phyloP scores from a whole-genome alignment of 805 yeast species.

The Helenozyma baotianmanensis region DNA sequence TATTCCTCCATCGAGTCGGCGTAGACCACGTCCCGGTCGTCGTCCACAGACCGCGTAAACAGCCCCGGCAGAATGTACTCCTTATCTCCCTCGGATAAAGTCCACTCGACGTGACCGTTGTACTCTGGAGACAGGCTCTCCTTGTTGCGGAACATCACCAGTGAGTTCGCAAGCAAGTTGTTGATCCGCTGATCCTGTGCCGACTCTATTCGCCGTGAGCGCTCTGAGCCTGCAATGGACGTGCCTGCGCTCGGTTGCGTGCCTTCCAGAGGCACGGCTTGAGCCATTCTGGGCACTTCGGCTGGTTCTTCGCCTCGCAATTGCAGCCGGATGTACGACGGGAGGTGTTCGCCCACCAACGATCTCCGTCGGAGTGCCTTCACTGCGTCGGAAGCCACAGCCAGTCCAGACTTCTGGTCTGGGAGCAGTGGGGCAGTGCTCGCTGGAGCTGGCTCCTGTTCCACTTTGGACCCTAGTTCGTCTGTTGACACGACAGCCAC shows the following conservation, averaged over 20 bases:
- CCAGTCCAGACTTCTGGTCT: no score
- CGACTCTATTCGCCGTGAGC: no score
- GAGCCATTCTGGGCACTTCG: no score
- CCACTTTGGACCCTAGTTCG: no score
- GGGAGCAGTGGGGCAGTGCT: no score
- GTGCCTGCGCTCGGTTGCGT: no score
- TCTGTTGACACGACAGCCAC: not conserved
- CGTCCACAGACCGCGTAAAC: slow-evolving; percentile 23
- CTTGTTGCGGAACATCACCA: not conserved
- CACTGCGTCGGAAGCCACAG: no score
- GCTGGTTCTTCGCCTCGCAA: no score
- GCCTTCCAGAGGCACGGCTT: no score
- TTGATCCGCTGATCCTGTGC: slow-evolving; percentile 20
- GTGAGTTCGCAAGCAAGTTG: slow-evolving; percentile 33
- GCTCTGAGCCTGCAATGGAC: no score
- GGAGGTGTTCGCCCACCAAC: slow-evolving; percentile 33
- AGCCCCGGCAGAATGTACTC: slow-evolving; percentile 41
- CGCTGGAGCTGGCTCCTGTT: no score
- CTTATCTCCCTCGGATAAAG: slow-evolving; percentile 22
- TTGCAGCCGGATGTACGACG: slow-evolving; percentile 30
- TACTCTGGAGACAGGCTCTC: not conserved
- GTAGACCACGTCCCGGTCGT: slow-evolving; percentile 14
- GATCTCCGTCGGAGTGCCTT: slow-evolving; percentile 20
- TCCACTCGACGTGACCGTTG: slow-evolving; percentile 4
- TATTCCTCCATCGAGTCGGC: slow-evolving; percentile 14